Evolutionary conservation across 2,329 filamentous ascomycete genomes (phyloP).

Genomic region (Epichloe festucae): DNA sequence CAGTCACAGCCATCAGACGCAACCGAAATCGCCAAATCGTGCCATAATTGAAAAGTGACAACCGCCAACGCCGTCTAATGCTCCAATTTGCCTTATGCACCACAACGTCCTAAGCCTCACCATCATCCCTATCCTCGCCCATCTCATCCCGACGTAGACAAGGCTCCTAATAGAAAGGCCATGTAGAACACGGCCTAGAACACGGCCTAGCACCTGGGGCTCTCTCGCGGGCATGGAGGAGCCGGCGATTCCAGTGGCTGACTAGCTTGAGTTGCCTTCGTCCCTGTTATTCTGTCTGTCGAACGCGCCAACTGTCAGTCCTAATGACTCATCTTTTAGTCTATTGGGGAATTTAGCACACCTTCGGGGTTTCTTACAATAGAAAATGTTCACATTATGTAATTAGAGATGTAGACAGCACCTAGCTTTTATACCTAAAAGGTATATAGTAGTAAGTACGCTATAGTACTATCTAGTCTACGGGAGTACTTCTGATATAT

Average conservation of each 20-base stretch:
- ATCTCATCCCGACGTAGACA: background rate
- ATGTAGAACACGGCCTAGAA: conserved; percentile 6
- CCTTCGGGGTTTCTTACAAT: no score
- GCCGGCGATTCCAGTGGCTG: conserved; percentile 21
- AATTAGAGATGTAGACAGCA: no score
- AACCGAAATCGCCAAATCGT: no score
- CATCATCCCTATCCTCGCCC: background rate
- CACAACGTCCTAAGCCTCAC: background rate
- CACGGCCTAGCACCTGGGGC: conserved; percentile 2
- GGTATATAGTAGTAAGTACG: no score
- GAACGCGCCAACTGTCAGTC: conserved; percentile 2
- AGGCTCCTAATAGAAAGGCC: background rate
- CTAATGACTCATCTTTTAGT: background rate
- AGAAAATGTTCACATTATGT: no score
- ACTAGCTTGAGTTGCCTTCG: conserved; percentile 21
- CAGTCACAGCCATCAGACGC: no score
- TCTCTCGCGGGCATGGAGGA: background rate
- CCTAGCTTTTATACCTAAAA: no score
- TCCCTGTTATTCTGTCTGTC: background rate
- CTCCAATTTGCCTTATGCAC: background rate
- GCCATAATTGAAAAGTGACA: no score
- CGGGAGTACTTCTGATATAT: no score
- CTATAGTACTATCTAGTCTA: no score
- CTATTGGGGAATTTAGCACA: no score
- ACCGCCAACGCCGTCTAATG: no score